A percentile compares a stretch with the other conserved stretches of the same genome.
Evolutionary conservation across 371 early-diverging fungal species (phyloP).

Genomic region (Mucor mucedo): DNA sequence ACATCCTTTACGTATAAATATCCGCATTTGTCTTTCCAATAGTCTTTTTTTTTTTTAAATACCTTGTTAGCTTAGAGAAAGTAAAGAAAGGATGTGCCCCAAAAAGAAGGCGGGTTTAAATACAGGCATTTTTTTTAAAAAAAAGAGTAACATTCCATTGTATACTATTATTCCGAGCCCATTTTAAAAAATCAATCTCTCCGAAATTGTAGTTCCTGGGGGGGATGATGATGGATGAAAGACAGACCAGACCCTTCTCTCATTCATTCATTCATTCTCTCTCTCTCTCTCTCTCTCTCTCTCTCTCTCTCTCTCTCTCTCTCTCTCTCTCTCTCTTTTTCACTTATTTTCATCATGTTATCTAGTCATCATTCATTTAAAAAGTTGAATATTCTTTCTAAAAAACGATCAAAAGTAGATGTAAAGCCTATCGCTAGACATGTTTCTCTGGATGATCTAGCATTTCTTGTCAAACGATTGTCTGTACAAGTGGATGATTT

Average conservation of each 20-base stretch:
- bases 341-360: conserved; percentile 5
- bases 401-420: conserved; percentile 20
- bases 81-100: not conserved
- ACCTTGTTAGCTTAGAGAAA: not conserved
- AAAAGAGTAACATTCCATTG: no score
- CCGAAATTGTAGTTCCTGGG: no score
- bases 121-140: no score
- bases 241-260: no score
- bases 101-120: no score
- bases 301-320: not conserved
- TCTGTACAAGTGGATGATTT: conserved; percentile 36
- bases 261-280: no score
- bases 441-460: conserved; percentile 27
- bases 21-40: not conserved
- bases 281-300: not conserved
- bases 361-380: conserved; percentile 14
- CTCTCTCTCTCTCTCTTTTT: not conserved
- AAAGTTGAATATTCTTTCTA: conserved; percentile 18
- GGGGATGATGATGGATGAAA: no score
- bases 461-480: conserved; percentile 28
- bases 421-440: conserved; percentile 1
- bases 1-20: not conserved
- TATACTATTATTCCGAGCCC: no score
- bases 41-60: not conserved
- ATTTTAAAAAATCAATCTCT: no score